phyloP scores from a whole-genome alignment of 805 yeast genomes.

The Metschnikowia rubicola region DNA sequence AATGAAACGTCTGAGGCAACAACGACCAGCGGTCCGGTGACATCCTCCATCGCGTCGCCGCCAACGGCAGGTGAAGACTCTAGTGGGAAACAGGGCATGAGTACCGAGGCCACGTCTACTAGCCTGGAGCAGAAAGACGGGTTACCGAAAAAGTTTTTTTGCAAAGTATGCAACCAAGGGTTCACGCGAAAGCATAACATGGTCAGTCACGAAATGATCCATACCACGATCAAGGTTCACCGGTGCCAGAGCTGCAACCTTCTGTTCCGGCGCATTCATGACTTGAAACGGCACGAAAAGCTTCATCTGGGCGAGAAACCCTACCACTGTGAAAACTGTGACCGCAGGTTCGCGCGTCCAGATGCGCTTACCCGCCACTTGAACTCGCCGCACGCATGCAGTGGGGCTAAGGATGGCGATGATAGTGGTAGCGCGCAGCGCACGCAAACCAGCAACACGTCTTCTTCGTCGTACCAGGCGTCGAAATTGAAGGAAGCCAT shows the following conservation, averaged over 20 bases:
- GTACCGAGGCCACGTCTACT: slow-evolving; percentile 2
- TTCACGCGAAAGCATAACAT: slow-evolving; percentile 74
- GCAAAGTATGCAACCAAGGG: slow-evolving; percentile 58
- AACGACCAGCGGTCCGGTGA: background rate
- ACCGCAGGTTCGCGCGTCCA: slow-evolving; percentile 64
- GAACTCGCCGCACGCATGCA: slow-evolving; percentile 42
- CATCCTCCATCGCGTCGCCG: slow-evolving; percentile 6
- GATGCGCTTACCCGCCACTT: slow-evolving; percentile 74
- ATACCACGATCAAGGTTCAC: slow-evolving; percentile 62
- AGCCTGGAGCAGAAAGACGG: background rate
- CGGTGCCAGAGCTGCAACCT: slow-evolving; percentile 57
- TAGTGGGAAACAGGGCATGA: background rate
- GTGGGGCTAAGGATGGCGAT: slow-evolving; percentile 3
- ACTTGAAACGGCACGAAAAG: slow-evolving; percentile 70
- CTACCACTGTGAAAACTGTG: slow-evolving; percentile 56
- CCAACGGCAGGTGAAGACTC: slow-evolving; percentile 6
- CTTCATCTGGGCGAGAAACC: slow-evolving; percentile 78
- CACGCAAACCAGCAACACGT: slow-evolving; percentile 4
- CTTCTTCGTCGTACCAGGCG: slow-evolving; percentile 3
- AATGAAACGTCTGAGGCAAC: background rate
- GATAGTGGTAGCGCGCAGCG: background rate
- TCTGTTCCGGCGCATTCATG: slow-evolving; percentile 69
- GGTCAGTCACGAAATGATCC: slow-evolving; percentile 68
- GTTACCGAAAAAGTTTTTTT: slow-evolving; percentile 38
- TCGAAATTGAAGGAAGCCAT: background rate